Evolutionary conservation across 169 alveolate genomes (phyloP), one percentile per base, ranked within the genome.

Genomic region (Plasmodium relictum): DNA sequence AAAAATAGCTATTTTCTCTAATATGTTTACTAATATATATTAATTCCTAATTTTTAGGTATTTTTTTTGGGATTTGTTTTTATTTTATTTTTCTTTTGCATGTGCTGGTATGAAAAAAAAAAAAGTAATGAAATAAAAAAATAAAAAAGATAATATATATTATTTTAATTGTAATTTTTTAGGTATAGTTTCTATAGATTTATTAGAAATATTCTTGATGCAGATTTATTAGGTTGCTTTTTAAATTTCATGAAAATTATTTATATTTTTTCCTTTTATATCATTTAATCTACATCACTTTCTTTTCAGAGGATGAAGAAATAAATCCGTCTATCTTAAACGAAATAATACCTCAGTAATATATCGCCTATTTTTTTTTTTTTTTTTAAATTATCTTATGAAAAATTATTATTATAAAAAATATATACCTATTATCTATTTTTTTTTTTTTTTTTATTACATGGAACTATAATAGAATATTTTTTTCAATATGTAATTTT

Each of bases 271-370:
- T 16, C 56, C 39, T 18, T 62, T 18, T 31, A 31, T 31, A 31
- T 1, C 39, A 31, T 31, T 2, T 31, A 31, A 31, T 4, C 31
- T 37, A 37, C 39, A 42, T 48, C 16, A 37, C 10, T n/a, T 0
- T 41, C 10, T 59, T 22, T 0, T 31, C n/a, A 10, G 14, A 50
- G 44, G 88, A 74, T 74, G 88, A 59, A 22, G 88, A 74, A 37
- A 16, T 74, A 12, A 63, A 74, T 70, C 88, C 88, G 14, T 74
- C 88, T 44, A 45, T 74, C 48, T 56, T 74, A 39, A 74, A 74
- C 74, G 88, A 74, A 42, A 74, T 74, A 42, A 45, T 63, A 14
- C 88, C 88, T 12, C 88, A 74, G 88, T 74, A 74, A 74, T 65
- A 12, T 10, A 52, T 0, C 14, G 3, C 8, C 37, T 58, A 16